Base-by-base conservation (phyloP, 352 stramenopile genomes). In the Globisporangium radiosum region DNA sequence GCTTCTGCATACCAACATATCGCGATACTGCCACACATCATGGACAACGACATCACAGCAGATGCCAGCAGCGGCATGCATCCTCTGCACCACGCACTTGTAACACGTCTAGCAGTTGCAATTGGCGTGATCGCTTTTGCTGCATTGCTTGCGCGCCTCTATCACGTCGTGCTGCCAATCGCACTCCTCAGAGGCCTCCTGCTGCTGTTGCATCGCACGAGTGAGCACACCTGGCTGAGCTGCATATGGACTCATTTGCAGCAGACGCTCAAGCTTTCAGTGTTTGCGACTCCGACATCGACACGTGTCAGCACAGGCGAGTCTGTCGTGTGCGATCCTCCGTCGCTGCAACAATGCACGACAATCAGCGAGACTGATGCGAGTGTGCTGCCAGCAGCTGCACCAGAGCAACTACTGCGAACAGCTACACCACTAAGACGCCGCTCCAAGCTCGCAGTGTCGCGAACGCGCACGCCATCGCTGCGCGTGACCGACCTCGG, bases 401-500 rank as follows among this genome's bases (percentile, higher is more conserved):
- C 36, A 7, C 19, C 48, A n/a, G 48, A 33, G 25, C 50, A 19
- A 19, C 17, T 19, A 19, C 17, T 19, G 17, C 17, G 17, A 19
- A 19, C 17, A 19, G 17, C 17, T 19, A 19, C 51, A 38, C 36
- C 51, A 17, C 9, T 17, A 10, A n/a, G 17, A 25, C 57, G 57
- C 40, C 57, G 57, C 9, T 56, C 49, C 3, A 62, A 62, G 25
- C 25, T 62, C 0, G n/a, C 45, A n/a, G 25, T 40, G 40, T 49
- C 48, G 5, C 49, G 47, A 6, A 52, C 43, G 8, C n/a, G 43
- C 36, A 64, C 59, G 0, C 56, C 60, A 13, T 54, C 42, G 5
- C 38, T 71, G 15, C 61, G 63, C 5, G 43, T 71, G 25, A 48
- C 37, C 1, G 60, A 71, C 19, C 47, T 71, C 19, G 56, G 40